Evolutionary conservation across 495 filamentous ascomycete genomes (phyloP), one percentile per base, ranked within the genome.

Genomic region (Friedmanniomyces endolithicus): DNA sequence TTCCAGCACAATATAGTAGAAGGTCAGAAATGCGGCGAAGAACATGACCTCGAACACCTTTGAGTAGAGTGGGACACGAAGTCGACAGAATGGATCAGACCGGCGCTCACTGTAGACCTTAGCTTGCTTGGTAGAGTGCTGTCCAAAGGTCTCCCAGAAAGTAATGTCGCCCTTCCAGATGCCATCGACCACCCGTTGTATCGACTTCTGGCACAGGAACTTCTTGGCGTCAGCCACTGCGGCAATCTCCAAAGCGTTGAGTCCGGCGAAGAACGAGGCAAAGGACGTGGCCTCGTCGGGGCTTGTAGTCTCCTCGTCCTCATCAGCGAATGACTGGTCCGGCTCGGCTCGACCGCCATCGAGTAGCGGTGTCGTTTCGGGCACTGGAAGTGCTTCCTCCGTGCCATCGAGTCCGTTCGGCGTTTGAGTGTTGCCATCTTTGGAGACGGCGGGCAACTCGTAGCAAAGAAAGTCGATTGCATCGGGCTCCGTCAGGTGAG

Each of bases 201-300:
- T 84, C 8, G 88, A 77, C 48, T 75, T 74, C 66, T 95, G 89
- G 65, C 86, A 87, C 14, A 95, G 76, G 60, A 95, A 97, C 29
- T 84, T 84, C 68, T 95, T 97, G 23, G 89, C 88, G 58, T 85
- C 79, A n/a, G 84, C 85, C 29, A 95, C 81, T 35, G 85, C 82
- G 35, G 89, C 90, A 63, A 97, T 90, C 65, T 96, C 90, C 16
- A 97, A 71, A 14, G 86, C 88, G 68, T 90, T 95, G 46, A 95
- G 71, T 39, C 88, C 81, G 41, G 77, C 78, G 23, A 63, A 57
- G 62, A 88, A 90, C 6, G 82, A 75, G 7, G 79, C 74, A 37
- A 52, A 57, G 23, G 41, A 48, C 14, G 29, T 41, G 9, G n/a
- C 29, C 1, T 48, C 40, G 29, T 34, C 20, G 4, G 25, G 24